phyloP scores from a whole-genome alignment of 352 stramenopile genomes.

The Phytophthora pisi region DNA sequence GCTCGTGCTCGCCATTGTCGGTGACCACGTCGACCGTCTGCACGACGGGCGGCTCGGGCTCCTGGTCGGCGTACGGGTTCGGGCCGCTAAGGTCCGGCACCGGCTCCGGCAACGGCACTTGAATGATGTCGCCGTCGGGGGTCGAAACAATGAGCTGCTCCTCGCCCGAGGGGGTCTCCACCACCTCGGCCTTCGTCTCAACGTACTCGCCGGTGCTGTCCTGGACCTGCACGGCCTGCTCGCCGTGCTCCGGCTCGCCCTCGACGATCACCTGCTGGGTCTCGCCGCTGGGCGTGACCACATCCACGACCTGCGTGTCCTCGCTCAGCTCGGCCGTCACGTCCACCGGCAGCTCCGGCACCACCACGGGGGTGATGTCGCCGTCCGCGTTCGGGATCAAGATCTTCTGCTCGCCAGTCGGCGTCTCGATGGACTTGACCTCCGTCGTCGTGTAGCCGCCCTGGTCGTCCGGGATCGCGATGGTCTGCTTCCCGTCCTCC shows the following conservation, averaged over 20 bases:
- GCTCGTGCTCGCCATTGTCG: neutral
- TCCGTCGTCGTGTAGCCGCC: constrained; percentile 29
- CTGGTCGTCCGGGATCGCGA: constrained; percentile 18
- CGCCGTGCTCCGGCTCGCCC: constrained; percentile 7
- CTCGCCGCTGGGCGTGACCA: constrained; percentile 13
- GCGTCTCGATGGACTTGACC: constrained; percentile 16
- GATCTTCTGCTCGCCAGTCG: constrained; percentile 32
- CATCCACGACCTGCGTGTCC: constrained; percentile 18
- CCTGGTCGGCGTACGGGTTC: neutral
- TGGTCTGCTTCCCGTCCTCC: constrained; percentile 18
- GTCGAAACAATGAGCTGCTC: neutral
- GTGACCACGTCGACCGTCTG: constrained; percentile 5
- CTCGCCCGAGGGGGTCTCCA: neutral
- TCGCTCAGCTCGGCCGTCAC: constrained; percentile 2
- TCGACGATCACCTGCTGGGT: constrained; percentile 27
- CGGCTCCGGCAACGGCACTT: neutral
- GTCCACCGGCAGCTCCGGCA: constrained; percentile 14
- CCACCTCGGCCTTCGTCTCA: neutral
- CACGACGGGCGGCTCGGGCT: neutral
- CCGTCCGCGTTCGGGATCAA: constrained; percentile 27
- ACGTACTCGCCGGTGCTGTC: neutral
- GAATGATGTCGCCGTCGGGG: neutral
- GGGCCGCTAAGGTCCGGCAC: neutral
- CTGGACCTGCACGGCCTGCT: constrained; percentile 4
- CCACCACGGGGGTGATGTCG: constrained; percentile 25